Evolutionary conservation across 345 rosid genomes (phyloP).

Genomic region (Syzygium aromaticum): DNA sequence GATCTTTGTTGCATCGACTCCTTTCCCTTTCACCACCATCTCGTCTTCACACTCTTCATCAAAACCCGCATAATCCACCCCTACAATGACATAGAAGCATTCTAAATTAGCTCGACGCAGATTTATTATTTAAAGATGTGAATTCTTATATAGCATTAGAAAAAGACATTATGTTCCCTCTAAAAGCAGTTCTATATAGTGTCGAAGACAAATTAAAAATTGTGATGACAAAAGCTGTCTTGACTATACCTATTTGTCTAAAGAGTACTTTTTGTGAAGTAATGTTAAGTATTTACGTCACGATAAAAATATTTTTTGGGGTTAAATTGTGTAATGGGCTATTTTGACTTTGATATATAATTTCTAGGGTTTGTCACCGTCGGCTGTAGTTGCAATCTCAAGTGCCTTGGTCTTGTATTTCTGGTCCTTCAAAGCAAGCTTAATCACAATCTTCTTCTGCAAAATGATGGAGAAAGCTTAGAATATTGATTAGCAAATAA

Average conservation of each 20-base stretch:
- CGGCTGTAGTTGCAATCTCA: background rate
- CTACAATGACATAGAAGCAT: background rate
- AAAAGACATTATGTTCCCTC: background rate
- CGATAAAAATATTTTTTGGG: background rate
- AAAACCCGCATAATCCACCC: background rate
- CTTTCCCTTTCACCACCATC: background rate
- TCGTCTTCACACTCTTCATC: background rate
- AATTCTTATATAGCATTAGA: background rate
- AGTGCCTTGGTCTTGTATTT: background rate
- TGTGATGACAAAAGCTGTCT: no score
- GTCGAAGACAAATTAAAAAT: no score
- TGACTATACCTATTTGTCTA: background rate
- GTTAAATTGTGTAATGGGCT: background rate
- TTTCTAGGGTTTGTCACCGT: background rate
- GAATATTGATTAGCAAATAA: background rate
- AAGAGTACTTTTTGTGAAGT: background rate
- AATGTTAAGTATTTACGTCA: no score
- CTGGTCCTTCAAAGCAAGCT: background rate
- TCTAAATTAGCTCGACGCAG: background rate
- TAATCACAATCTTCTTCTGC: background rate
- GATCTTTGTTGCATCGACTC: background rate
- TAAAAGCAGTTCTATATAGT: background rate
- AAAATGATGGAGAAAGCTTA: background rate
- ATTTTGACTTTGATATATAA: background rate
- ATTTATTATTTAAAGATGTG: background rate